phyloP scores from a whole-genome alignment of 1,139 yeast species.

The Hyphopichia pseudoburtonii region DNA sequence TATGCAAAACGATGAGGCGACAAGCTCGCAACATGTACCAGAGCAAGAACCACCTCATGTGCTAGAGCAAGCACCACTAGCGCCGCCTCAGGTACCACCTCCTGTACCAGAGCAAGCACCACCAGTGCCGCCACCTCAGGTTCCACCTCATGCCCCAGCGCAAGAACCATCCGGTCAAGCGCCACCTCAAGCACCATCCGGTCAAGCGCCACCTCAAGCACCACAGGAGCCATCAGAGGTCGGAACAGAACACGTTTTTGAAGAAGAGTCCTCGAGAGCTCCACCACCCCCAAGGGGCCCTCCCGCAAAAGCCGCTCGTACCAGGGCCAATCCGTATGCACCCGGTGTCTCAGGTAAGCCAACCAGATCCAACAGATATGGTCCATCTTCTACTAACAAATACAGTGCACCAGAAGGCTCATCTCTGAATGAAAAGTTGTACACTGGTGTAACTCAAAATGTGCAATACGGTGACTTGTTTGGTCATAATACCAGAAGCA shows the following conservation, averaged over 20 bases:
- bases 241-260: too few relatives aligned
- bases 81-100: not conserved
- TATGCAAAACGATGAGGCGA: not conserved
- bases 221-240: constrained; percentile 4
- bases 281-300: constrained; percentile 9
- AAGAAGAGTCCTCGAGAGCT: constrained; percentile 10
- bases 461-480: constrained; percentile 37
- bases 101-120: constrained; percentile 2
- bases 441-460: constrained; percentile 4
- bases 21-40: too few relatives aligned
- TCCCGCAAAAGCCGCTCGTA: constrained; percentile 6
- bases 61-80: not conserved
- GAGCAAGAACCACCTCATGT: not conserved
- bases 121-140: constrained; percentile 9
- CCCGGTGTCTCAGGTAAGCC: constrained; percentile 24
- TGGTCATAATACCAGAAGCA: constrained; percentile 29
- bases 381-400: constrained; percentile 16
- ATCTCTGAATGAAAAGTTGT: not conserved
- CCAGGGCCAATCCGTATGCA: constrained; percentile 41
- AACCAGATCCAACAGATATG: constrained; percentile 24
- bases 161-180: not conserved
- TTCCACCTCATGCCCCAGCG: constrained; percentile 7
- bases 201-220: constrained; percentile 5
- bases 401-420: not conserved
- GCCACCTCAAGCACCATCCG: constrained; percentile 6